These are phyloP conservation scores for Cordia subcordata DNA, from an alignment of 257 asterid genomes.

Conservation along the genomic window DNA sequence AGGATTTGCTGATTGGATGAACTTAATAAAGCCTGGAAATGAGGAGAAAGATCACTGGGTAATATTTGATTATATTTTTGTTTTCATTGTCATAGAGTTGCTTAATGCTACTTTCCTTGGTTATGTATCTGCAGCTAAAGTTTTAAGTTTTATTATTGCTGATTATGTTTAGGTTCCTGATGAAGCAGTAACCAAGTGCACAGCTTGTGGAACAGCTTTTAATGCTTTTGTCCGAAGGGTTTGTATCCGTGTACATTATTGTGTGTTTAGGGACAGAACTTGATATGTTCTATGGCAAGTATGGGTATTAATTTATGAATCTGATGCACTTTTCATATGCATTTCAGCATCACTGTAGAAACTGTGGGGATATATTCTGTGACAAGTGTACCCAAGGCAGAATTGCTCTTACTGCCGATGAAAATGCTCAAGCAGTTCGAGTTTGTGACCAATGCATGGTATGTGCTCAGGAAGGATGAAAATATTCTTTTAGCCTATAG, in stretches of 20 bases:
- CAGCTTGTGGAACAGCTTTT: slow-evolving; percentile 57
- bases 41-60: slow-evolving; percentile 98
- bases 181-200: slow-evolving; percentile 74
- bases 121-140: background rate
- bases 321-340: slow-evolving; percentile 15
- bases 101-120: background rate
- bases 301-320: slow-evolving; percentile 3
- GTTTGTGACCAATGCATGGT: slow-evolving; percentile 95
- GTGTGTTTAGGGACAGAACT: background rate
- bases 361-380: slow-evolving; percentile 92
- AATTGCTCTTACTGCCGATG: slow-evolving; percentile 72
- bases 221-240: slow-evolving; percentile 82
- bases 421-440: slow-evolving; percentile 83
- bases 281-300: slow-evolving; percentile 1
- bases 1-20: slow-evolving; percentile 70
- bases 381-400: slow-evolving; percentile 98
- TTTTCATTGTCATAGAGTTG: background rate
- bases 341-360: slow-evolving; percentile 84
- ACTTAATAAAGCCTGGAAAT: slow-evolving; percentile 60
- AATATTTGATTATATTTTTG: slow-evolving; percentile 15
- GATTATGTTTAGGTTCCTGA: slow-evolving; percentile 66
- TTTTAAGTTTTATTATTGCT: slow-evolving; percentile 4
- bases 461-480: slow-evolving; percentile 11
- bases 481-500: too few relatives aligned
- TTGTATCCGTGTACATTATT: slow-evolving; percentile 18